phyloP scores from a whole-genome alignment of 2,329 filamentous ascomycete genomes.

The Sporothrix luriei region DNA sequence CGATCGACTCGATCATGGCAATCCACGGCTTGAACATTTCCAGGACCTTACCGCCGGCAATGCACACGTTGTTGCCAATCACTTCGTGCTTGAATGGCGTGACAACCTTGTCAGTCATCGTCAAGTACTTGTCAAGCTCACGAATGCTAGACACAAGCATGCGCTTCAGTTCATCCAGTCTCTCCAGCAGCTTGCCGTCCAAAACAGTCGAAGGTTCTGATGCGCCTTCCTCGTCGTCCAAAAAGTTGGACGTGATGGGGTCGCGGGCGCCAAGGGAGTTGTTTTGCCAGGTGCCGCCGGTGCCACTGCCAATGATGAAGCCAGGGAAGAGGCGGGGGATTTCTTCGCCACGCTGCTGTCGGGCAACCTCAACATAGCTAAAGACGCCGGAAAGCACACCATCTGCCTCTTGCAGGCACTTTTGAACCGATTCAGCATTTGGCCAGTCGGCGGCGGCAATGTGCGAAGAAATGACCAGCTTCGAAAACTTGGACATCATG shows the following conservation, averaged over 20 bases:
- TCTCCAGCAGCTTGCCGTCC: constrained; percentile 75
- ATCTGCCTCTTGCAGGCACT: constrained; percentile 96
- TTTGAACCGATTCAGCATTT: constrained; percentile 87
- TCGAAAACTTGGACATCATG: constrained; percentile 99
- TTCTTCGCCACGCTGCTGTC: constrained; percentile 88
- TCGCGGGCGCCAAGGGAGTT: constrained; percentile 67
- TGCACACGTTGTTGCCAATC: constrained; percentile 80
- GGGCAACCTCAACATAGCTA: constrained; percentile 92
- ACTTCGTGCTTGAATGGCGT: constrained; percentile 75
- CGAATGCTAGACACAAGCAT: constrained; percentile 84
- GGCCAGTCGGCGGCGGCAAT: constrained; percentile 97
- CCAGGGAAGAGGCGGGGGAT: constrained; percentile 92
- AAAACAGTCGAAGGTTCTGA: constrained; percentile 72
- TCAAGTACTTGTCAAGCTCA: constrained; percentile 81
- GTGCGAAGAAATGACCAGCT: constrained; percentile 94
- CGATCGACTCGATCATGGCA: constrained; percentile 85
- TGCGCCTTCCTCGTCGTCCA: constrained; percentile 76
- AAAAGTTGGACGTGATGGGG: constrained; percentile 76
- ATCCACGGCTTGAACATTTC: constrained; percentile 92
- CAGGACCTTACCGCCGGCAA: constrained; percentile 74
- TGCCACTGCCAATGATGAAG: constrained; percentile 82
- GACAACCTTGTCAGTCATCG: constrained; percentile 77
- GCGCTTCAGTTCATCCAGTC: constrained; percentile 82
- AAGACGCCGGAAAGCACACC: constrained; percentile 92
- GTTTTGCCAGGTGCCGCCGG: constrained; percentile 86